A percentile compares a stretch with the other conserved stretches of the same genome.
Conservation (phyloP, 164 flowering plant genomes). For the Magnolia sinica region DNA sequence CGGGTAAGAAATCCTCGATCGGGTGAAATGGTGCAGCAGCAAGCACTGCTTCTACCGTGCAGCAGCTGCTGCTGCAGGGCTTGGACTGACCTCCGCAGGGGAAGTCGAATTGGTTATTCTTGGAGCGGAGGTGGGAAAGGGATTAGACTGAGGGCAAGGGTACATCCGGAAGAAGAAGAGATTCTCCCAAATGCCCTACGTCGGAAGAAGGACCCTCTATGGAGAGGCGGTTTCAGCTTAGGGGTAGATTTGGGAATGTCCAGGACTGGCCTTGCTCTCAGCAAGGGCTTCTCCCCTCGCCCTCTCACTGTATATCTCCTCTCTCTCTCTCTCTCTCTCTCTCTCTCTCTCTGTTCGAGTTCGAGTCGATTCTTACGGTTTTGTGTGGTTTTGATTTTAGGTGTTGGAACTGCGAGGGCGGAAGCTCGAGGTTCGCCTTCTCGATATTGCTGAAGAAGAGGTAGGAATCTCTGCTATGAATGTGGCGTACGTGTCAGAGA, state of each 20-base stretch:
- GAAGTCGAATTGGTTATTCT: background rate
- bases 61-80: background rate
- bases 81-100: background rate
- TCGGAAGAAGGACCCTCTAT: slow-evolving; percentile 46
- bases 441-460: slow-evolving; percentile 72
- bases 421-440: slow-evolving; percentile 69
- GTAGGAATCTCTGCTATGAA: slow-evolving; percentile 21
- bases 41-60: background rate
- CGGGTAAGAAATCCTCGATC: background rate
- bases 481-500: too few species aligned
- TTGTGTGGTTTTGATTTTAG: slow-evolving; percentile 26
- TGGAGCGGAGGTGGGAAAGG: background rate
- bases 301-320: slow-evolving; percentile 61
- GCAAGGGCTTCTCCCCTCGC: slow-evolving; percentile 80
- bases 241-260: slow-evolving; percentile 81
- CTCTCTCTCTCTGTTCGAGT: background rate
- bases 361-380: background rate
- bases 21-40: background rate
- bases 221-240: slow-evolving; percentile 78
- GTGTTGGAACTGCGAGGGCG: slow-evolving; percentile 72
- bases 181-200: slow-evolving; percentile 74
- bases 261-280: slow-evolving; percentile 84
- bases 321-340: background rate
- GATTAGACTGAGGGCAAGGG: background rate
- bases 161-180: slow-evolving; percentile 13